Base-by-base conservation (phyloP, 1,139 yeast genomes). In the Saccharomyces hybrid region DNA sequence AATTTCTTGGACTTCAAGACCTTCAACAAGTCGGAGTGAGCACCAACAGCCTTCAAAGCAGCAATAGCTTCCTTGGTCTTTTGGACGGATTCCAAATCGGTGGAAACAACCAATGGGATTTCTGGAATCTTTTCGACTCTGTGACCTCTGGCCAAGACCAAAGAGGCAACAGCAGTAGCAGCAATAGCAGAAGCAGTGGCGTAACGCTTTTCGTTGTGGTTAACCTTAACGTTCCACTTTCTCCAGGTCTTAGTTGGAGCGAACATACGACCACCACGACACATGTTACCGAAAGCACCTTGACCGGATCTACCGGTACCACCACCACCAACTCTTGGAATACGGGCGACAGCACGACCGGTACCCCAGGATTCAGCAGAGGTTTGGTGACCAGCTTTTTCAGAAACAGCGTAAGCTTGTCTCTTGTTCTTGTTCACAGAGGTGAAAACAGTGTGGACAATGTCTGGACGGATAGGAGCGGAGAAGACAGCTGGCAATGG, bases 331-430 rank as follows among this genome's bases (percentile, higher is more conserved):
- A 93, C 98, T 86, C 99, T 91, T 83, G 99, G 99, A 79, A 93
- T 91, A 85, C 99, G 93, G 81, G 99, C 98, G 76, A 93, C 97
- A 81, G 99, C 99, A 84, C 99, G 91, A 85, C 99, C 99, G 71
- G 99, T 95, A 89, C 99, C 99, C 99, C 99, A 93, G 64, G 99
- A 93, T 81, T 90, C 97, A 76, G 99, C 99, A 65, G 99, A 93
- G 79, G 97, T 91, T 83, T 93, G 98, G 85, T 89, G 96, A 83
- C 99, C 99, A 72, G 99, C 99, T 81, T 89, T 88, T 76, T 85
- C 90, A 72, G 98, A 85, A 71, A 93, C 99, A 76, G 99, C 97
- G 86, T 93, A 93, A 78, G 99, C 97, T 83, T 93, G 99, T 83
- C 99, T 91, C 91, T 91, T 91, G 96, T 93, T 93, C 93, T 93